Evolutionary conservation across 1,284 basidiomycete species (phyloP).

Genomic region (Vanrija sp.): DNA sequence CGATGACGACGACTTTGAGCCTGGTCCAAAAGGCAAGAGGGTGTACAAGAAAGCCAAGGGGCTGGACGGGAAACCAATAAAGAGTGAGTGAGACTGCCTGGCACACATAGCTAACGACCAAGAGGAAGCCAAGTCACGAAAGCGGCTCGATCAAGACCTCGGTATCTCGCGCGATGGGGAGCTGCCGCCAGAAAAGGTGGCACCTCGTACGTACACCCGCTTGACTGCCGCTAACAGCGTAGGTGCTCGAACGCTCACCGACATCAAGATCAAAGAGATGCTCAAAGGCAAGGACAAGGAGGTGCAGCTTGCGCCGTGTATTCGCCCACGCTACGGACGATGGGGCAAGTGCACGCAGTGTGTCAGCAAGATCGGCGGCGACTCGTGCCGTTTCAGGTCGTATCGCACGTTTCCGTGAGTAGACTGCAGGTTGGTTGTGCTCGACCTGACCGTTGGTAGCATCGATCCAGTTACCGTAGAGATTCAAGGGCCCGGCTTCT

Average conservation of each 20-base stretch:
- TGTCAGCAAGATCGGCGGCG: slow-evolving; percentile 37
- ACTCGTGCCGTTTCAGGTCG: slow-evolving; percentile 43
- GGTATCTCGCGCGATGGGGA: slow-evolving; percentile 13
- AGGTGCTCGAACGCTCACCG: slow-evolving; percentile 17
- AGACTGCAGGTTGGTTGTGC: no score
- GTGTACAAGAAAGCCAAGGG: slow-evolving; percentile 17
- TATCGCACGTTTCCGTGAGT: slow-evolving; percentile 43
- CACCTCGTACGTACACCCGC: slow-evolving; percentile 18
- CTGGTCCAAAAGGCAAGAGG: neutral
- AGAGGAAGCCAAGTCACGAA: slow-evolving; percentile 9
- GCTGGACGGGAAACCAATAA: slow-evolving; percentile 12
- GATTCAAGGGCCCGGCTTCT: slow-evolving; percentile 38
- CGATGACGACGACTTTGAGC: slow-evolving; percentile 5
- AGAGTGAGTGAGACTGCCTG: slow-evolving; percentile 5
- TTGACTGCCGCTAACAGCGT: neutral
- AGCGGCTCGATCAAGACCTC: slow-evolving; percentile 14
- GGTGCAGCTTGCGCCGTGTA: slow-evolving; percentile 33
- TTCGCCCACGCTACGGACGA: slow-evolving; percentile 31
- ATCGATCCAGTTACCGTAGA: slow-evolving; percentile 7
- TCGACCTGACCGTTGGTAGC: no score
- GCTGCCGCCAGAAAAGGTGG: slow-evolving; percentile 26
- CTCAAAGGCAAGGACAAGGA: slow-evolving; percentile 31
- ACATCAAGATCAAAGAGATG: slow-evolving; percentile 22
- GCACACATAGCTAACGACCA: neutral
- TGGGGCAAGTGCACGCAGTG: slow-evolving; percentile 46